phyloP scores from a whole-genome alignment of 306 rosid species.

The Ormosia emarginata region DNA sequence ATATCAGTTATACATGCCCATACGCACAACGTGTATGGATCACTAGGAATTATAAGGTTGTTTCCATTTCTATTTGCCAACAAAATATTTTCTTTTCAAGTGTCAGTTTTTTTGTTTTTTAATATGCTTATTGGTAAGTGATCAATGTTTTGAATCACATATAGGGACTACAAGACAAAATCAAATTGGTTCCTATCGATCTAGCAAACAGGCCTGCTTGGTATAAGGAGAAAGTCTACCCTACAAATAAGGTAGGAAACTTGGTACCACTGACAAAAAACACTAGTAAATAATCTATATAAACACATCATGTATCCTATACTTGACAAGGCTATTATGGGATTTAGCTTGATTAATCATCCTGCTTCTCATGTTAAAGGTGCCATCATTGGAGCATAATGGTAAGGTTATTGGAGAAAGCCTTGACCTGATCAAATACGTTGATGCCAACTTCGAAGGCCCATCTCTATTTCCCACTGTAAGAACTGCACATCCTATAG shows the following conservation, averaged over 20 bases:
- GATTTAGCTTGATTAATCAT: neutral
- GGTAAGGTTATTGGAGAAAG: conserved; percentile 77
- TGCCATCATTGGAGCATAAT: conserved; percentile 75
- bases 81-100: too few species aligned
- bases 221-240: conserved; percentile 80
- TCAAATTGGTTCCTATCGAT: conserved; percentile 54
- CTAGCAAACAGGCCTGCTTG: conserved; percentile 65
- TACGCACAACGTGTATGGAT: conserved; percentile 80
- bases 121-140: too few species aligned
- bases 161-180: conserved; percentile 61
- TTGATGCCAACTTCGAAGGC: conserved; percentile 48
- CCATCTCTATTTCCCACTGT: conserved; percentile 58
- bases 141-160: too few species aligned
- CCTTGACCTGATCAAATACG: conserved; percentile 64
- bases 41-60: conserved; percentile 66
- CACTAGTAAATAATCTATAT: too few species aligned
- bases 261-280: too few species aligned
- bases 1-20: conserved; percentile 47
- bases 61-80: too few species aligned
- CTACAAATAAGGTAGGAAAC: conserved; percentile 43
- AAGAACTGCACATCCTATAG: conserved; percentile 7
- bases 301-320: too few species aligned
- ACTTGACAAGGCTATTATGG: too few species aligned
- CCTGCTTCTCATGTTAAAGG: conserved; percentile 31
- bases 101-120: too few species aligned